A percentile compares a stretch with the other conserved stretches of the same genome.
These are phyloP conservation scores for Suhomyces prunicola DNA, from an alignment of 805 yeast species.

Conservation along the genomic window DNA sequence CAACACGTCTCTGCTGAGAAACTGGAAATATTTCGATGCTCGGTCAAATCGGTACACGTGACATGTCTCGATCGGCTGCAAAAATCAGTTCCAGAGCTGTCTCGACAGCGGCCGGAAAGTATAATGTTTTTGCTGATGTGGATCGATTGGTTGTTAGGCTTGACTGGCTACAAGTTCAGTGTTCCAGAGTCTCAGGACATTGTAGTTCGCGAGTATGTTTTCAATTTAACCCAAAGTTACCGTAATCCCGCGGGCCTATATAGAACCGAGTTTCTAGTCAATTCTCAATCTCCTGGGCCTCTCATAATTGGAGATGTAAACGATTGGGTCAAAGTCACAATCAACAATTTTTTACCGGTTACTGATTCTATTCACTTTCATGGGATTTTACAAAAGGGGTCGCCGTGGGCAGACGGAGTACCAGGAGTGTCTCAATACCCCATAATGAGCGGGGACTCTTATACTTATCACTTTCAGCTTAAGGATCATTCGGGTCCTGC, in stretches of 20 bases:
- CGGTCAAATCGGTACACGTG: background rate
- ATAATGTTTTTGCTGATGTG: background rate
- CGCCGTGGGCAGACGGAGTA: constrained; percentile 51
- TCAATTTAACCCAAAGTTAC: constrained; percentile 6
- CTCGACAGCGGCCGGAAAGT: background rate
- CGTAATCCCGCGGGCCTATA: constrained; percentile 31
- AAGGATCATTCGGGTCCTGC: constrained; percentile 44
- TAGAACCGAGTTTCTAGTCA: constrained; percentile 33
- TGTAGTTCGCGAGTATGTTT: constrained; percentile 1
- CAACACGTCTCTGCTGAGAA: background rate
- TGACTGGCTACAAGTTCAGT: background rate
- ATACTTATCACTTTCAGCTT: constrained; percentile 41
- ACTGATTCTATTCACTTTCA: constrained; percentile 52
- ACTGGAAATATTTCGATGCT: background rate
- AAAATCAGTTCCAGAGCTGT: background rate
- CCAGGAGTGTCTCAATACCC: constrained; percentile 50
- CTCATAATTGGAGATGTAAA: constrained; percentile 33
- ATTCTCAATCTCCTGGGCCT: constrained; percentile 53
- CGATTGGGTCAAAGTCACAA: constrained; percentile 31
- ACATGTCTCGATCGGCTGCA: background rate
- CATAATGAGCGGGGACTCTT: constrained; percentile 41
- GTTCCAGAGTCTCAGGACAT: background rate
- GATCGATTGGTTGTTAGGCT: background rate
- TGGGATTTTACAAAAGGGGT: constrained; percentile 46
- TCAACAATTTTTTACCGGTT: constrained; percentile 36